Percentiles rank a stretch among this genome's conserved stretches.
phyloP scores from a whole-genome alignment of 1,284 basidiomycete species.

The Cutaneotrichosporon curvatum region DNA sequence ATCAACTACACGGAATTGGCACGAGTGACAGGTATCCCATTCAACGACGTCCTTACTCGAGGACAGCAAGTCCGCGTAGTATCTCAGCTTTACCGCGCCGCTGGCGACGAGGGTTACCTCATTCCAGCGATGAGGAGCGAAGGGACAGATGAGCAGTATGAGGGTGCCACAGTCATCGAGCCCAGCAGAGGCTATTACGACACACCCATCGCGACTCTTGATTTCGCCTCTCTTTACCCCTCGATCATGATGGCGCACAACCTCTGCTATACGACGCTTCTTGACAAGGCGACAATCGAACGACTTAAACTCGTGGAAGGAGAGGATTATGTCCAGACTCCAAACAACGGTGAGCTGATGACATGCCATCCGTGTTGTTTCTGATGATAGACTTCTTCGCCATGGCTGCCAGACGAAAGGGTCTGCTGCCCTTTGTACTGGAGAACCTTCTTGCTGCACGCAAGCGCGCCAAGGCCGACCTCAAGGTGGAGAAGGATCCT shows the following conservation, averaged over 20 bases:
- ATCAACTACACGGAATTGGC: constrained; percentile 95
- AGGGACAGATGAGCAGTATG: constrained; percentile 88
- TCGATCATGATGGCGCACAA: constrained; percentile 99
- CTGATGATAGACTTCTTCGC: constrained; percentile 71
- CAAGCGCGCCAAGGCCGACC: constrained; percentile 84
- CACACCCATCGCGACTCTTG: constrained; percentile 86
- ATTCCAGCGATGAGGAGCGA: constrained; percentile 76
- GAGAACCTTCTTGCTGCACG: constrained; percentile 86
- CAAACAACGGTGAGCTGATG: constrained; percentile 76
- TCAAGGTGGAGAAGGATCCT: constrained; percentile 90
- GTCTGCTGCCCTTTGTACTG: constrained; percentile 78
- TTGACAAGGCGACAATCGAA: constrained; percentile 70
- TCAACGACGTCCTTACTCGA: constrained; percentile 82
- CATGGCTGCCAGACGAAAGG: constrained; percentile 65
- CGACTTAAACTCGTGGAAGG: constrained; percentile 68
- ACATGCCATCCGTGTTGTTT: neutral
- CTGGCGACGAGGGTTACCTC: constrained; percentile 78
- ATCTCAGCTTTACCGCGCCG: constrained; percentile 83
- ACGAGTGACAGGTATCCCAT: constrained; percentile 93
- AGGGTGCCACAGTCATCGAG: constrained; percentile 95
- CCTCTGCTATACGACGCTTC: constrained; percentile 85
- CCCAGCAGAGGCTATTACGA: constrained; percentile 90
- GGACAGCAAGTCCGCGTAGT: constrained; percentile 96
- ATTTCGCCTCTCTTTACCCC: constrained; percentile 94
- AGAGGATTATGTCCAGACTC: constrained; percentile 66